phyloP scores from a whole-genome alignment of 225 moss, liverwort and hornwort species.

The Thuidium tamariscinum region DNA sequence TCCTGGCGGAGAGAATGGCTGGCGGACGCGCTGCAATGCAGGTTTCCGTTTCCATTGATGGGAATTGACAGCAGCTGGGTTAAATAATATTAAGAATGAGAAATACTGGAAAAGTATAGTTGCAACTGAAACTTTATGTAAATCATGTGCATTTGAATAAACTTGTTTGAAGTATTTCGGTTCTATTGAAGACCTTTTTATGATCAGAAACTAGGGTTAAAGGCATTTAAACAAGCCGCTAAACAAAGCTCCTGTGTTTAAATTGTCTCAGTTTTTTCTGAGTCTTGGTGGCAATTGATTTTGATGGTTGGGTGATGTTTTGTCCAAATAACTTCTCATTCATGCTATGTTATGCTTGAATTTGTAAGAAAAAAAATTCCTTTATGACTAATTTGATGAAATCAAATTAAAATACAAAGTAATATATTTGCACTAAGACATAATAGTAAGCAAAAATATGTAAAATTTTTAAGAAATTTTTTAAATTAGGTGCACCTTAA shows the following conservation, averaged over 20 bases:
- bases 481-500: background rate
- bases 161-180: background rate
- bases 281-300: background rate
- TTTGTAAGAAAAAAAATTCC: background rate
- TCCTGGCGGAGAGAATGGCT: constrained; percentile 76
- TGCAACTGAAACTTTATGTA: background rate
- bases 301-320: background rate
- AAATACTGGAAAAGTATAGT: background rate
- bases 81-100: background rate
- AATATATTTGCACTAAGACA: background rate
- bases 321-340: background rate
- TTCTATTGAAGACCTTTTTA: background rate
- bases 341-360: background rate
- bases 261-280: background rate
- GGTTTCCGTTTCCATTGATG: constrained; percentile 15
- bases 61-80: background rate
- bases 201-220: background rate
- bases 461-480: fast-evolving
- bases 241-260: background rate
- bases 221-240: background rate
- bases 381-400: background rate
- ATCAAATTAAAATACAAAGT: background rate
- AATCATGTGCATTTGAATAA: constrained; percentile 9
- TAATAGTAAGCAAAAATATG: background rate
- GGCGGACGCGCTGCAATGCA: constrained; percentile 83